phyloP scores from a whole-genome alignment of 1,284 basidiomycete species.

The Puccinia brachypodii region DNA sequence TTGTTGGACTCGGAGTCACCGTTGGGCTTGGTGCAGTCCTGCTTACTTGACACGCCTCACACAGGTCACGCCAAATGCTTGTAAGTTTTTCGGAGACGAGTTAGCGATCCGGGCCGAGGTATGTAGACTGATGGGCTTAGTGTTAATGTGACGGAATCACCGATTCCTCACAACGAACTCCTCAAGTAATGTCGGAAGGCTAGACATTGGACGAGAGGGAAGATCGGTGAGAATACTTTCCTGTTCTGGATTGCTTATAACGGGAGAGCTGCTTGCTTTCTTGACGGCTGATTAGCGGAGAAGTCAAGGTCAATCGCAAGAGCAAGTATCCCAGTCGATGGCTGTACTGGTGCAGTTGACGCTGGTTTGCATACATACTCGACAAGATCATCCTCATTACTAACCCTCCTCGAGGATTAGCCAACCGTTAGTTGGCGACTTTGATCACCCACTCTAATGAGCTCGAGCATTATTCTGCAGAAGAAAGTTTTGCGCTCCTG shows the following conservation, averaged over 20 bases:
- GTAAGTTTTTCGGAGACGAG: not conserved
- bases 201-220: not conserved
- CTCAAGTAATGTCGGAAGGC: not conserved
- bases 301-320: not conserved
- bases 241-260: not conserved
- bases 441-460: no score
- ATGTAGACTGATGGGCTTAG: not conserved
- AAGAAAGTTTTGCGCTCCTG: no score
- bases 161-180: not conserved
- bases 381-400: not conserved
- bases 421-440: no score
- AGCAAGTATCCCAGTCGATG: constrained; percentile 18
- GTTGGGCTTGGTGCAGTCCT: not conserved
- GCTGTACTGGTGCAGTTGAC: not conserved
- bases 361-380: not conserved
- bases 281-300: not conserved
- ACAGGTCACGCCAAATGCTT: not conserved
- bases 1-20: not conserved
- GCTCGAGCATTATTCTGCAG: no score
- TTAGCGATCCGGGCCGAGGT: not conserved
- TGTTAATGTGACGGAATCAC: not conserved
- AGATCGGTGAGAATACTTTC: not conserved
- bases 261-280: not conserved
- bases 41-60: not conserved
- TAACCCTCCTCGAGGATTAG: not conserved